Evolutionary conservation across 495 filamentous ascomycete genomes (phyloP), one percentile per base, ranked within the genome.

Genomic region (Penicillium subrubescens): DNA sequence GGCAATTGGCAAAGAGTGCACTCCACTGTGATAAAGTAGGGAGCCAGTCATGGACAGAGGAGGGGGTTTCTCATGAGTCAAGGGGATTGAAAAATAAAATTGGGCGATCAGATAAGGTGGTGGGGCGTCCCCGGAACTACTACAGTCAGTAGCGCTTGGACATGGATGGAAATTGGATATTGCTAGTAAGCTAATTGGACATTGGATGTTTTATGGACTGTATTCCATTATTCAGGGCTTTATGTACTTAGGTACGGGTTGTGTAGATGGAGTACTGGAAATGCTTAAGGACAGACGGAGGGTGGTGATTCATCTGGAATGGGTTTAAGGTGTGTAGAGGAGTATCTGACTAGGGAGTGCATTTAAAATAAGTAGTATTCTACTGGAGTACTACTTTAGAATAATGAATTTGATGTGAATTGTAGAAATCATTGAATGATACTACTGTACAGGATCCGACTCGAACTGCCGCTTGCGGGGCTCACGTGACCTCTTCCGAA

Each of bases 91-190:
- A 60, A 67, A 65, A 65, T 37, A 48, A 67, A 73, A 68, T 50
- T 34, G 37, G 48, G 39, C 58, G 64, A 65, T 69, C 66, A 73
- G 71, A 73, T 73, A 73, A 71, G 68, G 43, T 69, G 29, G 55
- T 55, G 65, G 65, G 56, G 27, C 25, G 4, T 5, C 29, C 27
- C 55, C 31, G 46, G 15, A 43, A 8, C 35, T 11, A n/a, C n/a
- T 37, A 37, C 37, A 17, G 15, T 41, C 37, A 17, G 15, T 41
- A 34, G 31, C 2, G 31, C 31, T 33, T 52, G 21, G 51, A 33
- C 25, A 27, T 27, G 25, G 25, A 27, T 27, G 25, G 25, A 27
- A 1, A 27, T 27, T 27, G 25, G 25, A 27, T 27, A 27, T 27
- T 27, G 25, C 25, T 27, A 27, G 25, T 27, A 27, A 27, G 25